Conservation (phyloP, 2,329 filamentous ascomycete species). For the Alternaria sp. region DNA sequence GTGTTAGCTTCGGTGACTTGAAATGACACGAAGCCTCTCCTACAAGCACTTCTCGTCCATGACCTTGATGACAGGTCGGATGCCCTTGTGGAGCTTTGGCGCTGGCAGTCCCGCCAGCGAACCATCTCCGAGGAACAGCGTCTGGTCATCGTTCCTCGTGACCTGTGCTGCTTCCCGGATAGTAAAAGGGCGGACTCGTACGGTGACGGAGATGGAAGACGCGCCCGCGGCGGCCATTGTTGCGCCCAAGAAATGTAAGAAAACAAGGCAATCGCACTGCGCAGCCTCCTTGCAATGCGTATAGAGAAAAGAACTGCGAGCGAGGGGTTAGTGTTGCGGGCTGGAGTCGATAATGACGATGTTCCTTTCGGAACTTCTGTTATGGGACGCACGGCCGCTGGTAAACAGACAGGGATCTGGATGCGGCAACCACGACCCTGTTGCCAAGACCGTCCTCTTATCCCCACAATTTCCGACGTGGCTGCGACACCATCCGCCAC, state of each 20-base stretch:
- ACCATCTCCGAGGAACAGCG: conserved; percentile 94
- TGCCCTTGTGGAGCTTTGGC: conserved; percentile 86
- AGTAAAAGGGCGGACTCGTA: conserved; percentile 72
- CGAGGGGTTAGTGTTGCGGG: conserved; percentile 24
- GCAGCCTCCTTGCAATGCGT: conserved; percentile 21
- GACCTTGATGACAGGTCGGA: conserved; percentile 93
- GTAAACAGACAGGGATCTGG: conserved; percentile 42
- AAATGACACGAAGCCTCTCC: conserved; percentile 43
- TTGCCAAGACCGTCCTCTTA: conserved; percentile 14
- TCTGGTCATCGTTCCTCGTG: conserved; percentile 80
- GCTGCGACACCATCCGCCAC: conserved; percentile 9
- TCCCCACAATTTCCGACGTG: conserved; percentile 16
- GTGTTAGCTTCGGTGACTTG: conserved; percentile 29
- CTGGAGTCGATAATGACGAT: conserved; percentile 37
- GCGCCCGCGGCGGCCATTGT: conserved; percentile 55
- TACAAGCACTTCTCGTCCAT: conserved; percentile 96
- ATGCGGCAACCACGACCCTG: conserved; percentile 34
- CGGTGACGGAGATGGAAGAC: conserved; percentile 61
- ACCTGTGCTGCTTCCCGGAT: conserved; percentile 96
- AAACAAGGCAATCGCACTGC: conserved; percentile 19
- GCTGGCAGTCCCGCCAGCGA: conserved; percentile 87
- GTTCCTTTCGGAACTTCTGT: conserved; percentile 27
- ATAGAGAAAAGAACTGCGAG: conserved; percentile 20
- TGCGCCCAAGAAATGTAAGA: conserved; percentile 26
- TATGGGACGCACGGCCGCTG: conserved; percentile 30